Evolutionary conservation across 2,329 filamentous ascomycete genomes (phyloP).

Genomic region (Didymella segeticola): DNA sequence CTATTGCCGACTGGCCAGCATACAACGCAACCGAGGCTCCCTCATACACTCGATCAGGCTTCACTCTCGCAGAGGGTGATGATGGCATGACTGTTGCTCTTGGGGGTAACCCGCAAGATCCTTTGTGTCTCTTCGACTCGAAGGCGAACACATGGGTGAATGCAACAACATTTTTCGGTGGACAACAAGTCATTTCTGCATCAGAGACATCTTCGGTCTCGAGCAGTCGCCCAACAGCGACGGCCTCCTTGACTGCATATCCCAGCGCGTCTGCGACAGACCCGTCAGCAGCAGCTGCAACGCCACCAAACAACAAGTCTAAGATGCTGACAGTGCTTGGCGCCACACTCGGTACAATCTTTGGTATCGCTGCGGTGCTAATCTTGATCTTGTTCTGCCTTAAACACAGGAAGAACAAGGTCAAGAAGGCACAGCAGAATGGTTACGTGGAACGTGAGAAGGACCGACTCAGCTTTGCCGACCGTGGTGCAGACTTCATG

Average conservation of each 20-base stretch:
- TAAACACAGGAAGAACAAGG: slow-evolving; percentile 65
- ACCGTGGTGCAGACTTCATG: slow-evolving; percentile 61
- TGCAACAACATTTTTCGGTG: slow-evolving; percentile 67
- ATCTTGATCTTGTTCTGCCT: slow-evolving; percentile 74
- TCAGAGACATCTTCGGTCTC: slow-evolving; percentile 43
- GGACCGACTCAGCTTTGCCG: slow-evolving; percentile 57
- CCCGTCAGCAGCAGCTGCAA: slow-evolving; percentile 40
- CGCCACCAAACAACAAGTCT: slow-evolving; percentile 49
- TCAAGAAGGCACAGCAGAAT: slow-evolving; percentile 67
- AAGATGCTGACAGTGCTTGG: slow-evolving; percentile 72
- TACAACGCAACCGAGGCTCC: slow-evolving; percentile 82
- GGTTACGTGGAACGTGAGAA: slow-evolving; percentile 49
- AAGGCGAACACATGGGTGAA: slow-evolving; percentile 80
- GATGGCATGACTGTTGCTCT: slow-evolving; percentile 76
- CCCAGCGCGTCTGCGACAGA: slow-evolving; percentile 39
- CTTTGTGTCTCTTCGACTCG: slow-evolving; percentile 79
- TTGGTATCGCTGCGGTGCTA: slow-evolving; percentile 75
- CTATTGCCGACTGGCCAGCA: slow-evolving; percentile 71
- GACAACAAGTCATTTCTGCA: slow-evolving; percentile 45
- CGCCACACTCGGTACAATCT: slow-evolving; percentile 80
- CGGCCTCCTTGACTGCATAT: slow-evolving; percentile 21
- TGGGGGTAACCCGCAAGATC: slow-evolving; percentile 70
- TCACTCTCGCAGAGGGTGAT: slow-evolving; percentile 72
- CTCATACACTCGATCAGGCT: slow-evolving; percentile 67
- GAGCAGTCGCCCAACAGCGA: slow-evolving; percentile 30